Evolutionary conservation across 306 rosid species (phyloP).

Genomic region (Rosa lucieae): DNA sequence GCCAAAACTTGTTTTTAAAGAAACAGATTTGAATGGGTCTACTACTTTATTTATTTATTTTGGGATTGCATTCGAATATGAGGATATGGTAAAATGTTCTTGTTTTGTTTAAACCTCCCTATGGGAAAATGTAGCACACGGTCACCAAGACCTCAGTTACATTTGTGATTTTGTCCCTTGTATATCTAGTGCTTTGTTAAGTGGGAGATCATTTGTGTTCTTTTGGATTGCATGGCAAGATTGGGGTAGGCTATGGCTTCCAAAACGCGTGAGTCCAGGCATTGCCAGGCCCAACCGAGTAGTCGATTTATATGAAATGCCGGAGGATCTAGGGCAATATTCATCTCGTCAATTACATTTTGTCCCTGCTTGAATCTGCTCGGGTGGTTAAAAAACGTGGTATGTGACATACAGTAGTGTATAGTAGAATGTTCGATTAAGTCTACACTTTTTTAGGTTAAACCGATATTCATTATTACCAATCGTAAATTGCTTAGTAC

Average conservation of each 20-base stretch:
- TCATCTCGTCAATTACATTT: neutral
- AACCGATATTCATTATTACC: too few relatives aligned
- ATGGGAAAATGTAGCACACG: neutral
- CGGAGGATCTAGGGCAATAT: neutral
- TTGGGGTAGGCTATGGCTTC: neutral
- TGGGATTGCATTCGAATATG: conserved; percentile 13
- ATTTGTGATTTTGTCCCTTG: neutral
- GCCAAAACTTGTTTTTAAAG: neutral
- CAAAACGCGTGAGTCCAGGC: neutral
- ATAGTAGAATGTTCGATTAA: too few relatives aligned
- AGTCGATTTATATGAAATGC: neutral
- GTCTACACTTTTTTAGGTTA: too few relatives aligned
- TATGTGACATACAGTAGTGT: too few relatives aligned
- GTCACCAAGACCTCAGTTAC: neutral
- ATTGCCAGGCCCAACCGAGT: neutral
- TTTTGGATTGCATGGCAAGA: neutral
- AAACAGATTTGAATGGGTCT: conserved; percentile 2
- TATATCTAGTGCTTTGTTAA: neutral
- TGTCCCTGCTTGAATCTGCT: neutral
- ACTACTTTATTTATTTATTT: neutral
- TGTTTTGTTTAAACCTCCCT: neutral
- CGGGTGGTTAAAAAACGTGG: neutral
- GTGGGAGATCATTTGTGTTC: neutral
- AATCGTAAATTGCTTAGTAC: neutral
- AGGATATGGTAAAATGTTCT: neutral